phyloP scores from a whole-genome alignment of 1,284 basidiomycete genomes.

The Boletus sp. region DNA sequence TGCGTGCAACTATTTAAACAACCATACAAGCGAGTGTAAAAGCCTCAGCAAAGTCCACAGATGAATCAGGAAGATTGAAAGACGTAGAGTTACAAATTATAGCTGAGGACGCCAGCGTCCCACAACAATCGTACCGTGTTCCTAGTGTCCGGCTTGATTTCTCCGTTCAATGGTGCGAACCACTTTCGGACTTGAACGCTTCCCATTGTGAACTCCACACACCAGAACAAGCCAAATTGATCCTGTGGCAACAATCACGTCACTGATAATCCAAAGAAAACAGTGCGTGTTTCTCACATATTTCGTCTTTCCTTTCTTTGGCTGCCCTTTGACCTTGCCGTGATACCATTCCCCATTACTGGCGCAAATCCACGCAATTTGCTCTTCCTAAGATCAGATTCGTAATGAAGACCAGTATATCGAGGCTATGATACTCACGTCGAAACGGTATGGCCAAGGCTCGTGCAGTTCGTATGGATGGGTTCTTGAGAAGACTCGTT shows the following conservation, averaged over 20 bases:
- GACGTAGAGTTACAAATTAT: not conserved
- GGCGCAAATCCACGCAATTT: conserved; percentile 57
- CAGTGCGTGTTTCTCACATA: conserved; percentile 41
- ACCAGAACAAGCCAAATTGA: conserved; percentile 52
- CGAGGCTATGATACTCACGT: conserved; percentile 37
- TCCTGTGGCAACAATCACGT: conserved; percentile 38
- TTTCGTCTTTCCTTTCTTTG: conserved; percentile 48
- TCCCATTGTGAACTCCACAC: conserved; percentile 48
- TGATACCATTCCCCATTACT: conserved; percentile 52
- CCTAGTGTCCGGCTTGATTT: conserved; percentile 59
- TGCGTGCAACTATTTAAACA: conserved; percentile 5
- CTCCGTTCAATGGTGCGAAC: conserved; percentile 62
- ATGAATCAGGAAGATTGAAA: not conserved
- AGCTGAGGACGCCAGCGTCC: conserved; percentile 35
- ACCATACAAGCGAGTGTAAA: conserved; percentile 16
- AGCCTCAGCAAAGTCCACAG: not conserved
- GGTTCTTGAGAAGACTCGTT: conserved; percentile 28
- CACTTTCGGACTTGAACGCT: conserved; percentile 48
- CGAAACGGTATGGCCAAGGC: conserved; percentile 57
- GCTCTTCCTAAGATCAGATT: conserved; percentile 42
- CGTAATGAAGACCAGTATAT: not conserved
- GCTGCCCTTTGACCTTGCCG: conserved; percentile 50
- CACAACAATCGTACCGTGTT: conserved; percentile 47
- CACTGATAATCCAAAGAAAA: not conserved
- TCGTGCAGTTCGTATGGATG: conserved; percentile 54